Evolutionary conservation across 148 eudicot species (phyloP).

Genomic region (Spergularia marina): DNA sequence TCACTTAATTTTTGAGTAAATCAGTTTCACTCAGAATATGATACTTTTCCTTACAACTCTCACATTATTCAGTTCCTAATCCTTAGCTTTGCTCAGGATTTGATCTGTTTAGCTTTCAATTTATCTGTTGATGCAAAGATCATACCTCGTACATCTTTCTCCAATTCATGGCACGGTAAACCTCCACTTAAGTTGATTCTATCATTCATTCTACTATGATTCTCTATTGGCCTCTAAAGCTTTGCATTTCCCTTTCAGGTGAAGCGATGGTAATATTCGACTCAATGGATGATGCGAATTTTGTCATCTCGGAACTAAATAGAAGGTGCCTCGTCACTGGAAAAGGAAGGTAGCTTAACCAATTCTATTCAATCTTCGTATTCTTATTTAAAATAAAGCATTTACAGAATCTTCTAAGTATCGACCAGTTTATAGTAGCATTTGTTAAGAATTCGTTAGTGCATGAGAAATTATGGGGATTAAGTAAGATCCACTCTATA

Average conservation of each 20-base stretch:
- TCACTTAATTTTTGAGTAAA: not conserved
- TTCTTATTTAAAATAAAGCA: not conserved
- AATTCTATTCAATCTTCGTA: not conserved
- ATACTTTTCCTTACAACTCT: not conserved
- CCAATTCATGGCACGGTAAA: slow-evolving; percentile 38
- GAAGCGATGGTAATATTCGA: slow-evolving; percentile 56
- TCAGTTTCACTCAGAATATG: not conserved
- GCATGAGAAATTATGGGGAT: too few relatives aligned
- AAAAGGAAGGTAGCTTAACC: slow-evolving; percentile 41
- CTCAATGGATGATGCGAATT: slow-evolving; percentile 46
- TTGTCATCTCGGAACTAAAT: slow-evolving; percentile 36
- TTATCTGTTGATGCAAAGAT: slow-evolving; percentile 41
- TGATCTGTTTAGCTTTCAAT: slow-evolving; percentile 37
- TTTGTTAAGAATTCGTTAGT: not conserved
- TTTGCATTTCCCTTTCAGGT: slow-evolving; percentile 34
- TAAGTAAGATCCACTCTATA: too few relatives aligned
- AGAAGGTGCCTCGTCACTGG: slow-evolving; percentile 47
- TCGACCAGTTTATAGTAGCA: not conserved
- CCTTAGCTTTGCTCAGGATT: slow-evolving; percentile 33
- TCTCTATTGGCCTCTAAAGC: not conserved
- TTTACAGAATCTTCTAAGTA: not conserved
- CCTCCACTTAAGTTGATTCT: not conserved
- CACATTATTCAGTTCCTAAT: not conserved
- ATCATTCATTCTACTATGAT: too few relatives aligned
- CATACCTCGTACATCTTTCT: slow-evolving; percentile 31